Evolutionary conservation across 2,329 filamentous ascomycete species (phyloP).

Genomic region (Ophiosphaerella narmari): DNA sequence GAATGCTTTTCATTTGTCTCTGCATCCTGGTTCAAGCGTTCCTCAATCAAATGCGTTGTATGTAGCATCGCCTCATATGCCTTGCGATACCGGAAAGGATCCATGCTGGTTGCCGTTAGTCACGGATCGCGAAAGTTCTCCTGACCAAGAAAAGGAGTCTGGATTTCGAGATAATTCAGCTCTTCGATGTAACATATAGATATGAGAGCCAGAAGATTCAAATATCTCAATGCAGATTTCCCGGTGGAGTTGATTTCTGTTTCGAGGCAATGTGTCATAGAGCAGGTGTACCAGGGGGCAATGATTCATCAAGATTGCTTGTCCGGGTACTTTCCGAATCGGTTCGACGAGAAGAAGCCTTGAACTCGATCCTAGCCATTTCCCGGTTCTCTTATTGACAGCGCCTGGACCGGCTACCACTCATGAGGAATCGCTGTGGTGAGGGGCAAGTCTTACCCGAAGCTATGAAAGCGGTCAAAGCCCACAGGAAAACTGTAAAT

Average conservation of each 20-base stretch:
- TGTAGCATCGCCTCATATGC: slow-evolving; percentile 46
- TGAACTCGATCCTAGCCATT: slow-evolving; percentile 23
- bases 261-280: slow-evolving; percentile 8
- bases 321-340: slow-evolving; percentile 5
- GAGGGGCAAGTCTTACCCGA: slow-evolving; percentile 30
- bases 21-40: slow-evolving; percentile 31
- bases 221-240: slow-evolving; percentile 6
- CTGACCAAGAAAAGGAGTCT: background rate
- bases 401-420: slow-evolving; percentile 17
- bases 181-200: background rate
- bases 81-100: slow-evolving; percentile 43
- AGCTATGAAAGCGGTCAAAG: slow-evolving; percentile 24
- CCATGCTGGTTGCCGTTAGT: slow-evolving; percentile 36
- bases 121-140: background rate
- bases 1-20: slow-evolving; percentile 8
- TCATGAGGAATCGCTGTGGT: slow-evolving; percentile 14
- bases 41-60: slow-evolving; percentile 39
- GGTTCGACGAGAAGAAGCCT: slow-evolving; percentile 16
- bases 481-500: slow-evolving; percentile 13
- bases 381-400: slow-evolving; percentile 13
- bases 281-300: background rate
- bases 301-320: slow-evolving; percentile 4
- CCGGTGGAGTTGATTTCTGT: slow-evolving; percentile 9
- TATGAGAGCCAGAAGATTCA: background rate
- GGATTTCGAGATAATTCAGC: background rate